Evolutionary conservation across 2,329 filamentous ascomycete genomes (phyloP), one percentile per base, ranked within the genome.

Genomic region (Diplodia sapinea): DNA sequence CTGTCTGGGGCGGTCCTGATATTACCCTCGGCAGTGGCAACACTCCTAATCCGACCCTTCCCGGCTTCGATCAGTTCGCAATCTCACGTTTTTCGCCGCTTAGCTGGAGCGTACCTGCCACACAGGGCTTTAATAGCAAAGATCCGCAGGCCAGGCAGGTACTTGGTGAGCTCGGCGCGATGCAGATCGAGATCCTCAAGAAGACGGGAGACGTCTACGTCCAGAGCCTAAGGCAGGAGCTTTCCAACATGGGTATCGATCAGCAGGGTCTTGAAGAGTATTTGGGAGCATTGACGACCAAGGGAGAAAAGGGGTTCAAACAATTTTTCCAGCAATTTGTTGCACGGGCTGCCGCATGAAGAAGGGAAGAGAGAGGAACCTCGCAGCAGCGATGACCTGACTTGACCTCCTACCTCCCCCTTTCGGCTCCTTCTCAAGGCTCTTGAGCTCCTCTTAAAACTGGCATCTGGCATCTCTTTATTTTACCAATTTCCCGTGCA

Each of bases 71-170:
- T 73, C 86, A 87, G 67, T 98, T 97, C 80, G 91, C 97, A 79
- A 91, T 98, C 68, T 88, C 91, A 52, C 88, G 91, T 26, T 97
- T 99, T 81, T 94, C 96, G 68, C 87, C 91, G 0, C 85, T 96
- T 8, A 94, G 91, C 77, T 99, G 95, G 95, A 91, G 92, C 50
- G 89, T 98, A 7, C 88, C 96, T 43, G 88, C 88, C 49, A 91
- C 94, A 54, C 84, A 90, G 6, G 86, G 86, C 23, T 97, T 98
- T 84, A 91, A 91, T 71, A 88, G 92, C 1, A 89, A 89, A 70
- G 95, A 99, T 77, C 93, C 94, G 1, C 93, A 97, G 81, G 91
- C 91, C 40, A 91, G 91, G 77, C 91, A 94, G 78, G 91, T 97
- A 1, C 86, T 99, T 49, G 89, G 88, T 66, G 95, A 99, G 81